Conservation (phyloP, 2,329 filamentous ascomycete species). For the Conoideocrella luteorostrata region DNA sequence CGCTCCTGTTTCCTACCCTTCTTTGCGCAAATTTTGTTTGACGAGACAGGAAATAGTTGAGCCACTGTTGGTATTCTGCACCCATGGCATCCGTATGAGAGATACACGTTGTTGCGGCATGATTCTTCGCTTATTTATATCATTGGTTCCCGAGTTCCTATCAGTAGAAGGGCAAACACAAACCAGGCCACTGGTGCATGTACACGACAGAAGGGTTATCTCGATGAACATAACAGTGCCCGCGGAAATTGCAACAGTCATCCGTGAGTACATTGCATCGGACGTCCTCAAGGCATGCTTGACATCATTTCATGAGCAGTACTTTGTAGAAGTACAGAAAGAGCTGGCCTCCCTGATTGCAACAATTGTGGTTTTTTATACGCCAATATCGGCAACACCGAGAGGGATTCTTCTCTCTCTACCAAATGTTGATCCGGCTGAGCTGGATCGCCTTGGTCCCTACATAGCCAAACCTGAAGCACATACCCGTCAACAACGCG, state of each 20-base stretch:
- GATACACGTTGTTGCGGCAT: slow-evolving; percentile 84
- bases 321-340: slow-evolving; percentile 94
- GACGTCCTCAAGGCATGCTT: slow-evolving; percentile 88
- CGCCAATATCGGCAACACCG: slow-evolving; percentile 61
- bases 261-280: slow-evolving; percentile 83
- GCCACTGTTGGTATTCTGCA: slow-evolving; percentile 85
- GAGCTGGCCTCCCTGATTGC: slow-evolving; percentile 86
- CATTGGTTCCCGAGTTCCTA: slow-evolving; percentile 76
- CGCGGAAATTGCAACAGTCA: slow-evolving; percentile 51
- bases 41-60: slow-evolving; percentile 73
- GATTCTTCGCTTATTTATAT: slow-evolving; percentile 79
- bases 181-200: slow-evolving; percentile 11
- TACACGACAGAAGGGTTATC: slow-evolving; percentile 20
- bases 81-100: slow-evolving; percentile 80
- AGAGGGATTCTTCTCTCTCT: slow-evolving; percentile 70
- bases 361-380: slow-evolving; percentile 73
- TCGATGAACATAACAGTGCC: slow-evolving; percentile 38
- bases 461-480: slow-evolving; percentile 52
- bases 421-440: slow-evolving; percentile 64
- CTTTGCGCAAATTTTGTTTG: slow-evolving; percentile 77
- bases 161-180: slow-evolving; percentile 20
- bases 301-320: slow-evolving; percentile 85
- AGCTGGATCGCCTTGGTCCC: slow-evolving; percentile 59
- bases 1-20: slow-evolving; percentile 36
- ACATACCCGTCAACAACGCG: slow-evolving; percentile 70